These are phyloP conservation scores for Begonia masoniana DNA, from an alignment of 306 rosid species.

Conservation along the genomic window DNA sequence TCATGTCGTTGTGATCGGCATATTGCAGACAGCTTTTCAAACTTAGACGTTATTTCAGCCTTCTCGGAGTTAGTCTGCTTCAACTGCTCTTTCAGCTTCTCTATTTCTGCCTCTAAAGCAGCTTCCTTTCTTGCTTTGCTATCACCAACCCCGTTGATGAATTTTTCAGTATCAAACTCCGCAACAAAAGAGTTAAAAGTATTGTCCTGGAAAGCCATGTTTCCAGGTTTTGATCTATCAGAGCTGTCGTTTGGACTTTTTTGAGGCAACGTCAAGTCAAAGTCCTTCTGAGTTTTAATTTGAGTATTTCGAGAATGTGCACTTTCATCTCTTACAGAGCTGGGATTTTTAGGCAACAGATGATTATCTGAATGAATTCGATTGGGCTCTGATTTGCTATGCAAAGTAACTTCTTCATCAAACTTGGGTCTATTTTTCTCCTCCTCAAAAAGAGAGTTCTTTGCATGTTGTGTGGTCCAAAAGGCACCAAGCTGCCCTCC, in stretches of 20 bases:
- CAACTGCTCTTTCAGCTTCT: slow-evolving; percentile 66
- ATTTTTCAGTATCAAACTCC: slow-evolving; percentile 52
- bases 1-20: slow-evolving; percentile 96
- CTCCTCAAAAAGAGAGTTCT: slow-evolving; percentile 26
- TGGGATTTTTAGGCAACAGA: slow-evolving; percentile 31
- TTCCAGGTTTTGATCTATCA: slow-evolving; percentile 33
- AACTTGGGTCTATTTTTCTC: slow-evolving; percentile 36
- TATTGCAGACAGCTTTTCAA: slow-evolving; percentile 84
- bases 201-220: slow-evolving; percentile 36
- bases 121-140: slow-evolving; percentile 45
- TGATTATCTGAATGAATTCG: slow-evolving; percentile 24
- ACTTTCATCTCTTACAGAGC: slow-evolving; percentile 30
- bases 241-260: slow-evolving; percentile 19
- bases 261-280: slow-evolving; percentile 46
- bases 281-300: slow-evolving; percentile 41
- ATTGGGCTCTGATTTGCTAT: slow-evolving; percentile 33
- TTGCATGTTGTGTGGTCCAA: slow-evolving; percentile 84
- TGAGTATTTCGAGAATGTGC: slow-evolving; percentile 28
- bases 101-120: slow-evolving; percentile 67
- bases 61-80: slow-evolving; percentile 56
- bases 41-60: slow-evolving; percentile 80
- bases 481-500: slow-evolving; percentile 75
- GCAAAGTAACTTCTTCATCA: slow-evolving; percentile 58
- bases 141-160: slow-evolving; percentile 29
- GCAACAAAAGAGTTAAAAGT: slow-evolving; percentile 74